phyloP scores from a whole-genome alignment of 2,329 filamentous ascomycete genomes.

The Pyricularia grisea region DNA sequence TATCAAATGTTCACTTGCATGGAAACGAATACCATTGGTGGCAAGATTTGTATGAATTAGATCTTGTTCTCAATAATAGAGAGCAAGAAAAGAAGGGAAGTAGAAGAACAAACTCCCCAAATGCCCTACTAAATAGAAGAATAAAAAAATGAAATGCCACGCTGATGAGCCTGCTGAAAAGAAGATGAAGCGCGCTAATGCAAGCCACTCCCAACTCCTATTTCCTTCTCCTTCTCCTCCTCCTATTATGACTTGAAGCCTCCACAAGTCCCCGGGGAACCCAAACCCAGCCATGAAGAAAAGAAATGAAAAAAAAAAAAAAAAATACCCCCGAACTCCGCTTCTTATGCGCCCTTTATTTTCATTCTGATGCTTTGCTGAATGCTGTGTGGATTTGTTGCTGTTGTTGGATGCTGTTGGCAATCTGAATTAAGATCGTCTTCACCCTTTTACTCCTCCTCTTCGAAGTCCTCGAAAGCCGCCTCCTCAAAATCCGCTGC shows the following conservation, averaged over 20 bases:
- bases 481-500: neutral
- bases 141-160: neutral
- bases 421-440: neutral
- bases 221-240: neutral
- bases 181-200: neutral
- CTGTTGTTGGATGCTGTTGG: neutral
- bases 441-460: neutral
- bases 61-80: neutral
- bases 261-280: neutral
- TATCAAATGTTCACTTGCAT: neutral
- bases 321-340: neutral
- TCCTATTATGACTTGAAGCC: neutral
- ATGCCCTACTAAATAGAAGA: neutral
- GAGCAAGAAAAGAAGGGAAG: neutral
- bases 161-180: neutral
- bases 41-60: neutral
- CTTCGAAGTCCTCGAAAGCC: neutral
- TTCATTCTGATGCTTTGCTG: neutral
- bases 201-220: neutral
- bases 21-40: neutral
- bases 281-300: neutral
- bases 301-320: neutral
- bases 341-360: neutral
- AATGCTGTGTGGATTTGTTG: neutral
- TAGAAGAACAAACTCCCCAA: neutral